Evolutionary conservation across 2,329 filamentous ascomycete genomes (phyloP), one percentile per base, ranked within the genome.

Genomic region (Aspergillus neotritici): DNA sequence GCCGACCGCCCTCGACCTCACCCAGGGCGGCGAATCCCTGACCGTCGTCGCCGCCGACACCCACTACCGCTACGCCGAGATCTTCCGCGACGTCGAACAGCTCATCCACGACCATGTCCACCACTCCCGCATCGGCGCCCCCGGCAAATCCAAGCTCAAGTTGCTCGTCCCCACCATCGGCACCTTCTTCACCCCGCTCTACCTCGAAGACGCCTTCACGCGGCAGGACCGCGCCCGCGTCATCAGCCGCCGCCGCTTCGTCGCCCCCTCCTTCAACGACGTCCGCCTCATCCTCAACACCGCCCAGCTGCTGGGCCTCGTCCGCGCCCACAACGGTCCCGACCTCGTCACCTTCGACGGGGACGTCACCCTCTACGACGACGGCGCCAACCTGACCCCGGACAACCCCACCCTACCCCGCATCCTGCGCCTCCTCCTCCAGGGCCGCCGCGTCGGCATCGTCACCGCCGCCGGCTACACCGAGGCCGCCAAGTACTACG

Each of bases 401-500:
- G 75, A 79, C 12, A 94, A 86, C 62, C 86, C 88, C 0, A 81
- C 94, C 12, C 89, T 97, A 41, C 71, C 71, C 3, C 75, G 79
- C 8, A 78, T 83, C 36, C 57, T 82, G 43, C 82, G 83, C 48
- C 80, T 98, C 12, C 78, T 98, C 55, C 76, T 75, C 36, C 82
- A 83, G 53, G 83, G 85, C 47, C 86, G 91, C 51, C 86, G 85
- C 54, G 84, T 98, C 54, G 93, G 90, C 39, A 97, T 98, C 60
- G 93, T 98, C 40, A 98, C 93, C 0, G 93, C 93, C 1, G 93
- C 93, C 1, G 93, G 93, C 13, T 98, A 98, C 70, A 91, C 87
- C 0, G 86, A 91, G 31, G 86, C 87, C 4, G 79, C 84, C 42
- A 82, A 82, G 52, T 98, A 98, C 73, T 90, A 94, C 63, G 21